phyloP scores from a whole-genome alignment of 1,139 yeast species.

The Hyphopichia wangnamkhiaoensis region DNA sequence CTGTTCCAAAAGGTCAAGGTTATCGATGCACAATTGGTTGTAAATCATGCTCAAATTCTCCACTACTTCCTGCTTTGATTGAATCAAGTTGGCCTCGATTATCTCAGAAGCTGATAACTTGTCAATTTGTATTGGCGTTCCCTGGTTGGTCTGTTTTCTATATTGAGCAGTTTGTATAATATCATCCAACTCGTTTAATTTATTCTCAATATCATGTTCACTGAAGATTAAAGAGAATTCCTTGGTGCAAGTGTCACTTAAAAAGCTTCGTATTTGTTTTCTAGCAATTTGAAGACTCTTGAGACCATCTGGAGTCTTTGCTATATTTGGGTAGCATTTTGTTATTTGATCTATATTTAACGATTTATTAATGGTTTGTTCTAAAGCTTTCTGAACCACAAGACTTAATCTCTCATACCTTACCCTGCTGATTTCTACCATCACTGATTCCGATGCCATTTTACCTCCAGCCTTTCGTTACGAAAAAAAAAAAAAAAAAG shows the following conservation, averaged over 20 bases:
- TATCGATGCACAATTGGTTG: constrained; percentile 38
- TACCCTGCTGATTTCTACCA: constrained; percentile 30
- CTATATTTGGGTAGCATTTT: constrained; percentile 67
- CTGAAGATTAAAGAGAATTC: constrained; percentile 69
- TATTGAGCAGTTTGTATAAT: constrained; percentile 55
- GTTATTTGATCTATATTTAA: constrained; percentile 60
- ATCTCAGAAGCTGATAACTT: constrained; percentile 34
- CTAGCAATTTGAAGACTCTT: constrained; percentile 58
- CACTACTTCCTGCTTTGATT: constrained; percentile 24
- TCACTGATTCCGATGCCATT: not conserved
- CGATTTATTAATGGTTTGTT: constrained; percentile 60
- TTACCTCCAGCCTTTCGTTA: too few relatives aligned
- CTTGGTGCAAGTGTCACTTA: constrained; percentile 56
- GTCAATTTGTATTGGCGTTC: constrained; percentile 31
- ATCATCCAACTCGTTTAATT: constrained; percentile 66
- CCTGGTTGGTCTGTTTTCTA: constrained; percentile 21
- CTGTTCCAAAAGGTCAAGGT: constrained; percentile 29
- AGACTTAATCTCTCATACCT: constrained; percentile 55
- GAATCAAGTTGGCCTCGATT: constrained; percentile 32
- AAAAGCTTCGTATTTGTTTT: constrained; percentile 59
- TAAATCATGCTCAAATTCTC: constrained; percentile 36
- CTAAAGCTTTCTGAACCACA: constrained; percentile 66
- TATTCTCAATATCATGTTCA: constrained; percentile 60
- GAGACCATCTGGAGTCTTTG: constrained; percentile 50
- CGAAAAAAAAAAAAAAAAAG: too few relatives aligned